A percentile compares a stretch with the other conserved stretches of the same genome.
Conservation (phyloP, 148 eudicot species). For the Suaeda aralocaspica region DNA sequence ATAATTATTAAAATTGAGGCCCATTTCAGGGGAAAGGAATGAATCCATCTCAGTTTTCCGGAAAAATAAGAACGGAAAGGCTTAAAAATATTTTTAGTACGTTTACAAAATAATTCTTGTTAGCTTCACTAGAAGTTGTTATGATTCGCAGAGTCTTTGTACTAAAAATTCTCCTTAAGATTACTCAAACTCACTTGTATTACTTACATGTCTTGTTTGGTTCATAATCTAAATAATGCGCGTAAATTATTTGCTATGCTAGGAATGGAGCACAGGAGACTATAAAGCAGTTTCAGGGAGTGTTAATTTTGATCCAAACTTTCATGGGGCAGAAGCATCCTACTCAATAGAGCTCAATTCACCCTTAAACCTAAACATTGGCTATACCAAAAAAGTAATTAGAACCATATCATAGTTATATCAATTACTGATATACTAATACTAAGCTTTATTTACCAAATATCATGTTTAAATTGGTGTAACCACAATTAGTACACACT, state of each 20-base stretch:
- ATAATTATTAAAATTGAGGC: too few relatives aligned
- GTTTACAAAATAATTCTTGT: too few relatives aligned
- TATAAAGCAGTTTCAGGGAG: conserved; percentile 47
- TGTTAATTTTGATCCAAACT: conserved; percentile 44
- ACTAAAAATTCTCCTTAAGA: too few relatives aligned
- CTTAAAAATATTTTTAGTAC: too few relatives aligned
- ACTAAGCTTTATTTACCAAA: conserved; percentile 36
- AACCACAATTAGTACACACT: conserved; percentile 21
- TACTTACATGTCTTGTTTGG: too few relatives aligned
- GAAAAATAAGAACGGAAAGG: too few relatives aligned
- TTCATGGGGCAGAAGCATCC: conserved; percentile 33
- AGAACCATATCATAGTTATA: conserved; percentile 50
- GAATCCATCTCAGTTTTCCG: too few relatives aligned
- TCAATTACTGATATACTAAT: conserved; percentile 45
- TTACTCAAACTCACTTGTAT: too few relatives aligned
- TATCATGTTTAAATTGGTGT: conserved; percentile 25
- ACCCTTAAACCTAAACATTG: conserved; percentile 40
- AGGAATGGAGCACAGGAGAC: conserved; percentile 65
- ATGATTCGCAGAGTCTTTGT: too few relatives aligned
- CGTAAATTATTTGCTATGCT: background rate
- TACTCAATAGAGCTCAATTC: conserved; percentile 66
- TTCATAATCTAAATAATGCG: background rate
- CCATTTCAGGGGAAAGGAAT: too few relatives aligned
- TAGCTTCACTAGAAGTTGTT: too few relatives aligned
- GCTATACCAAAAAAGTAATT: conserved; percentile 32